Evolutionary conservation across 768 basidiomycete species (phyloP).

Genomic region (Tricholoma sp.): DNA sequence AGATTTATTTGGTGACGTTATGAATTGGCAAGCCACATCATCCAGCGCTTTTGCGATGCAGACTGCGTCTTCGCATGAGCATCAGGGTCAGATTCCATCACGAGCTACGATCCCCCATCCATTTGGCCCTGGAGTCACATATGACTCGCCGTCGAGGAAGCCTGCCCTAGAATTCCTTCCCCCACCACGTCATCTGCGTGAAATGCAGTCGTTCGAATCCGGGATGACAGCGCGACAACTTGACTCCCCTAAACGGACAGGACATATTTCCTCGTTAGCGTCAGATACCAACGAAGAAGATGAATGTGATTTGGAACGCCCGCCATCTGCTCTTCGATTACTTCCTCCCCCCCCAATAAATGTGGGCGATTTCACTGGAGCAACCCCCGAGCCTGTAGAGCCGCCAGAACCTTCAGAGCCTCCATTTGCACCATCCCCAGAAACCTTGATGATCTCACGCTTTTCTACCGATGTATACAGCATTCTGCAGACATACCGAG

Average conservation of each 20-base stretch:
- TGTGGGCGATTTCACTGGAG: slow-evolving; percentile 6
- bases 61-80: slow-evolving; percentile 24
- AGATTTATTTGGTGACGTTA: slow-evolving; percentile 62
- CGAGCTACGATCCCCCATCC: slow-evolving; percentile 43
- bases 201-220: slow-evolving; percentile 87
- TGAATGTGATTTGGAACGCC: slow-evolving; percentile 15
- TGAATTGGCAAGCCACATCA: slow-evolving; percentile 45
- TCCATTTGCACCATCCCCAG: slow-evolving; percentile 33
- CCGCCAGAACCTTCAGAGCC: slow-evolving; percentile 12
- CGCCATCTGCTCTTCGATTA: slow-evolving; percentile 24
- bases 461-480: slow-evolving; percentile 78
- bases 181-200: slow-evolving; percentile 56
- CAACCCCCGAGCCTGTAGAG: slow-evolving; percentile 5
- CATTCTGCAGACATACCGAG: slow-evolving; percentile 73
- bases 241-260: slow-evolving; percentile 19
- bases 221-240: slow-evolving; percentile 66
- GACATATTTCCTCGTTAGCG: slow-evolving; percentile 9
- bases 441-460: slow-evolving; percentile 50
- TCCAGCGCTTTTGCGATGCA: slow-evolving; percentile 35
- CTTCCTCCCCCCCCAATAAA: slow-evolving; percentile 7
- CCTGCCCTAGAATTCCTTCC: slow-evolving; percentile 38
- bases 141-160: slow-evolving; percentile 51
- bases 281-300: slow-evolving; percentile 12
- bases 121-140: slow-evolving; percentile 59
- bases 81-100: slow-evolving; percentile 15